Evolutionary conservation across 2,329 filamentous ascomycete genomes (phyloP).

Genomic region (Cercospora zeae-maydis): DNA sequence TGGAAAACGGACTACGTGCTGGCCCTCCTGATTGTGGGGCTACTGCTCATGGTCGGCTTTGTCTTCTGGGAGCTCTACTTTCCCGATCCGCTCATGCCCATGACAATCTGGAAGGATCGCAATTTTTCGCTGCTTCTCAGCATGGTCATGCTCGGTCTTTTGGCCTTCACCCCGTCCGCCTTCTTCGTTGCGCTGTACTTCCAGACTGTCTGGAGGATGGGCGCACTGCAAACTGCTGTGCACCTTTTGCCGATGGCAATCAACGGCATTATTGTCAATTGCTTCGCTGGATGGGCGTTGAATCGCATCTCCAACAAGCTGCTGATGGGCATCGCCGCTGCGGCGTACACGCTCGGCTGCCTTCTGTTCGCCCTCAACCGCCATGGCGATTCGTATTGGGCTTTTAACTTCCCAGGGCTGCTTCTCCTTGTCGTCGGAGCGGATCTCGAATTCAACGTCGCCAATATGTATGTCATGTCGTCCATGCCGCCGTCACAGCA

Average conservation of each 20-base stretch:
- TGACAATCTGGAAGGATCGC: constrained; percentile 58
- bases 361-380: constrained; percentile 57
- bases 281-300: constrained; percentile 59
- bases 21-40: constrained; percentile 58
- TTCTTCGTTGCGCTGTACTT: constrained; percentile 60
- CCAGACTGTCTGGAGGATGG: constrained; percentile 53
- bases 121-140: constrained; percentile 62
- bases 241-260: constrained; percentile 64
- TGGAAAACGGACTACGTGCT: constrained; percentile 63
- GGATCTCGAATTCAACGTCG: constrained; percentile 67
- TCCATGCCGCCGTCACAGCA: constrained; percentile 61
- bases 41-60: constrained; percentile 55
- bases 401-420: constrained; percentile 60
- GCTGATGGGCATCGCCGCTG: constrained; percentile 54
- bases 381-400: constrained; percentile 59
- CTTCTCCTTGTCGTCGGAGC: constrained; percentile 62
- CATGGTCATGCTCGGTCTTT: constrained; percentile 58
- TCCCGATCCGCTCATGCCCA: constrained; percentile 46
- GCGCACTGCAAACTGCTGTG: constrained; percentile 58
- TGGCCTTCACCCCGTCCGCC: constrained; percentile 50
- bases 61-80: constrained; percentile 59
- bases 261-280: constrained; percentile 60
- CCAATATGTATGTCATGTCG: constrained; percentile 70
- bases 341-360: constrained; percentile 45
- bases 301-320: constrained; percentile 63